Evolutionary conservation across 2,329 filamentous ascomycete species (phyloP).

Genomic region (Hypoxylon sp.): DNA sequence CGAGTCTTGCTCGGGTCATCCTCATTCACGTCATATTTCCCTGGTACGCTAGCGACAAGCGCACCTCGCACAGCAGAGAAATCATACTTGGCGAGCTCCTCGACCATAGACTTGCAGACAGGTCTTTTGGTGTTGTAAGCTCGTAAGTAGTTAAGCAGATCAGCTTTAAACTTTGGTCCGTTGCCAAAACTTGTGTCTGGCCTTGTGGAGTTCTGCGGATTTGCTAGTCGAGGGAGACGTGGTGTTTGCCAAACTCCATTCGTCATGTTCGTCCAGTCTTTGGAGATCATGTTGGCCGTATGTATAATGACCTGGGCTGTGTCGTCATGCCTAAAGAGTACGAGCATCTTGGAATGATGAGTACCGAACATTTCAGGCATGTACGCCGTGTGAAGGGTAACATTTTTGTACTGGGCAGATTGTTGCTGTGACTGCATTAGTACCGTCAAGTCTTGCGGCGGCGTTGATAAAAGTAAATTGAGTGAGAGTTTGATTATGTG

Average conservation of each 20-base stretch:
- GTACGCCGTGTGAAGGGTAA: conserved; percentile 78
- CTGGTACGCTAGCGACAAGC: conserved; percentile 83
- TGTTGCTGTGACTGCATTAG: conserved; percentile 63
- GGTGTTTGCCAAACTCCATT: conserved; percentile 87
- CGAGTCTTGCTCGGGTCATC: conserved; percentile 63
- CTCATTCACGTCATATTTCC: conserved; percentile 66
- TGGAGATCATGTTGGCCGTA: conserved; percentile 90
- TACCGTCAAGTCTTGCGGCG: not conserved
- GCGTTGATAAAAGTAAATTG: not conserved
- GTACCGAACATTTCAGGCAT: conserved; percentile 90
- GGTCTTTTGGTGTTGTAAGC: conserved; percentile 73
- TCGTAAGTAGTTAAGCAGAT: conserved; percentile 78
- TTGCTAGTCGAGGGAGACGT: conserved; percentile 65
- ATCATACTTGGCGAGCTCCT: conserved; percentile 72
- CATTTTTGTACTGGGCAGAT: conserved; percentile 72
- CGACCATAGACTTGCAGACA: conserved; percentile 67
- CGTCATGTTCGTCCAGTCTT: conserved; percentile 90
- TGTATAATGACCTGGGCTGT: conserved; percentile 84
- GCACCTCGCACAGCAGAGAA: conserved; percentile 77
- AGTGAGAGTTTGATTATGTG: not conserved
- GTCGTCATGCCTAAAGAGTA: conserved; percentile 83
- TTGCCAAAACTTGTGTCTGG: conserved; percentile 61
- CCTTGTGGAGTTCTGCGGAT: conserved; percentile 17
- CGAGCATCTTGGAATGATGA: conserved; percentile 88
- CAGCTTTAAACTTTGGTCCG: conserved; percentile 79